Evolutionary conservation across 768 basidiomycete species (phyloP).

Genomic region (Amanita rubescens): DNA sequence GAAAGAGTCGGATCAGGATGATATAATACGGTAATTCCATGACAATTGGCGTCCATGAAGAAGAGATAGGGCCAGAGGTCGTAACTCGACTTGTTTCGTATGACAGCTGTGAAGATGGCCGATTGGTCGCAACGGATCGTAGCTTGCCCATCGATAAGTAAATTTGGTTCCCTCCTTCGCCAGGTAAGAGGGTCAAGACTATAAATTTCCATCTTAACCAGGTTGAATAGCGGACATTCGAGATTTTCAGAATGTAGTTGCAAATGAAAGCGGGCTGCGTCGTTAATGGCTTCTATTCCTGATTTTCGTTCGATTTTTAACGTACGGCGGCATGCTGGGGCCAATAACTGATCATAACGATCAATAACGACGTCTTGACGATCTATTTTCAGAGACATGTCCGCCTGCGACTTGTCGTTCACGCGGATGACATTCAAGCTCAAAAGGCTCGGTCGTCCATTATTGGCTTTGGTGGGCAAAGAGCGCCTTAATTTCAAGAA

Average conservation of each 20-base stretch:
- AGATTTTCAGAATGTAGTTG: conserved; percentile 49
- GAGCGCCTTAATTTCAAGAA: conserved; percentile 36
- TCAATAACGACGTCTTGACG: conserved; percentile 34
- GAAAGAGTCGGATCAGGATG: conserved; percentile 33
- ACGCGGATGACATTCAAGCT: conserved; percentile 43
- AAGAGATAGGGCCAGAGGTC: conserved; percentile 59
- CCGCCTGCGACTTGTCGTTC: conserved; percentile 33
- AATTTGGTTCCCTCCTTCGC: conserved; percentile 35
- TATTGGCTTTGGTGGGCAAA: conserved; percentile 26
- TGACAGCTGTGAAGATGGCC: conserved; percentile 38
- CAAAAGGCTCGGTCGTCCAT: conserved; percentile 23
- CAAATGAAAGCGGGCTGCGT: conserved; percentile 52
- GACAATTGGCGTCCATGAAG: conserved; percentile 52
- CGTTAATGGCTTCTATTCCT: conserved; percentile 37
- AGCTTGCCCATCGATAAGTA: conserved; percentile 41
- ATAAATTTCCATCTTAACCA: conserved; percentile 48
- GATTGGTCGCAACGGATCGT: conserved; percentile 34
- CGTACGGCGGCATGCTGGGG: conserved; percentile 26
- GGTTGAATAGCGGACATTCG: conserved; percentile 34
- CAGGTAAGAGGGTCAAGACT: conserved; percentile 38
- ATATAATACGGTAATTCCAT: conserved; percentile 49
- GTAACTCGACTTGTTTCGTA: conserved; percentile 41
- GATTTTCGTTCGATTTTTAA: conserved; percentile 29
- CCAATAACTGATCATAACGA: conserved; percentile 35
- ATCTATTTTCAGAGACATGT: conserved; percentile 42